Percentiles rank a stretch among this genome's conserved stretches.
These are phyloP conservation scores for Debaryomyces tyrocola DNA, from an alignment of 805 yeast species.

Conservation along the genomic window DNA sequence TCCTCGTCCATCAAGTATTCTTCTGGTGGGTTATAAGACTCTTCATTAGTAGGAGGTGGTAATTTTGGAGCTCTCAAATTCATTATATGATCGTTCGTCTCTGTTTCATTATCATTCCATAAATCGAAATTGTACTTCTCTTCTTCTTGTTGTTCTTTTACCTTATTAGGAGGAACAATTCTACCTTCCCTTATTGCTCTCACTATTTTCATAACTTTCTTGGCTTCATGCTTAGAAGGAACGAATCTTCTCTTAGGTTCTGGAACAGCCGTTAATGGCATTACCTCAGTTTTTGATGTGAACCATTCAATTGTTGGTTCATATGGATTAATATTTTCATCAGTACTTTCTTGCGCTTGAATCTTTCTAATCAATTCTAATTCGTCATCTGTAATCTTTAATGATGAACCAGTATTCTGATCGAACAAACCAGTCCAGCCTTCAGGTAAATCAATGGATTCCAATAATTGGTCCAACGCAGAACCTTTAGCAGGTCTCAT, in stretches of 20 bases:
- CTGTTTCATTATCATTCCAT: conserved; percentile 66
- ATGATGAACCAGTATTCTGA: conserved; percentile 78
- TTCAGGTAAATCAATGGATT: conserved; percentile 89
- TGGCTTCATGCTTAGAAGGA: conserved; percentile 96
- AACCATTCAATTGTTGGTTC: conserved; percentile 97
- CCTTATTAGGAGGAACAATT: conserved; percentile 71
- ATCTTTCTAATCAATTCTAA: conserved; percentile 83
- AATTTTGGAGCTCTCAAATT: conserved; percentile 91
- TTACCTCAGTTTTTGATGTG: conserved; percentile 75
- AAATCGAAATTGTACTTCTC: conserved; percentile 64
- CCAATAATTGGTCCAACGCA: conserved; percentile 87
- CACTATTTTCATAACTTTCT: conserved; percentile 93
- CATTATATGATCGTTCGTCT: conserved; percentile 77
- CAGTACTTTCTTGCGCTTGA: conserved; percentile 82
- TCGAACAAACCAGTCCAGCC: conserved; percentile 98
- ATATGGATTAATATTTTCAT: conserved; percentile 78
- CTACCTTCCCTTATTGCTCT: conserved; percentile 95
- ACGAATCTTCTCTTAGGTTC: conserved; percentile 97
- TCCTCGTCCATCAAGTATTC: conserved; percentile 84
- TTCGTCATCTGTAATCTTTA: conserved; percentile 85
- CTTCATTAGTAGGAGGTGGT: conserved; percentile 95
- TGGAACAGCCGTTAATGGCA: conserved; percentile 92
- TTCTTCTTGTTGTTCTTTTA: conserved; percentile 51
- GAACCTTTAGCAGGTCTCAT: conserved; percentile 99
- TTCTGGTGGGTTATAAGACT: conserved; percentile 95